Percentiles rank a stretch among this genome's conserved stretches.
phyloP scores from a whole-genome alignment of 306 rosid species.

The Fragaria ananassa region DNA sequence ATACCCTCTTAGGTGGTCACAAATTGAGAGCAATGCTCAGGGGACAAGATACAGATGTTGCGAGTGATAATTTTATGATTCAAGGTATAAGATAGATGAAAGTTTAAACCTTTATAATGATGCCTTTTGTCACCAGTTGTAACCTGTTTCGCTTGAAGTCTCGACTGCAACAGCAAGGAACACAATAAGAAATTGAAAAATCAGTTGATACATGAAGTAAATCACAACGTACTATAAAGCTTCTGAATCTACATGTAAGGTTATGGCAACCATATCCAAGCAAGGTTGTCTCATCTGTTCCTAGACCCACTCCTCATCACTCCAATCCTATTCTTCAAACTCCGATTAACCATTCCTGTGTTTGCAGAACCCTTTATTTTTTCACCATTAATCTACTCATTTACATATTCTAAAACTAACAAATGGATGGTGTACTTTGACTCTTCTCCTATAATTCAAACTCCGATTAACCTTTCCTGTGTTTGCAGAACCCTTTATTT shows the following conservation, averaged over 20 bases:
- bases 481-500: background rate
- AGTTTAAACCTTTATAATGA: slow-evolving; percentile 67
- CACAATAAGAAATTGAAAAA: background rate
- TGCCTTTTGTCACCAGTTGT: slow-evolving; percentile 66
- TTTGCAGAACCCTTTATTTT: background rate
- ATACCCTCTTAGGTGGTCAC: background rate
- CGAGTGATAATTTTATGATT: background rate
- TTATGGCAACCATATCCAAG: background rate
- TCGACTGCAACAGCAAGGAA: slow-evolving; percentile 44
- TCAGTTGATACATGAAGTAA: background rate
- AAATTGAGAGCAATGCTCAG: background rate
- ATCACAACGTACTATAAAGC: background rate
- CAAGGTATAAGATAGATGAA: background rate
- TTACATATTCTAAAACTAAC: no score
- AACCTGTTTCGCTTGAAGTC: slow-evolving; percentile 87
- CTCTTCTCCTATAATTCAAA: background rate
- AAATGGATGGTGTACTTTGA: no score
- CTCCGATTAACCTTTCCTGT: background rate
- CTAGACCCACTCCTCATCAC: background rate
- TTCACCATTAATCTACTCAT: background rate
- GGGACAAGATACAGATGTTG: background rate
- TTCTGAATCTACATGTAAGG: background rate
- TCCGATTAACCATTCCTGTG: background rate
- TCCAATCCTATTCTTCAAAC: background rate
- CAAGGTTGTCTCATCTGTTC: background rate